phyloP scores from a whole-genome alignment of 1,139 yeast species.

The Meyerozyma guilliermondii region DNA sequence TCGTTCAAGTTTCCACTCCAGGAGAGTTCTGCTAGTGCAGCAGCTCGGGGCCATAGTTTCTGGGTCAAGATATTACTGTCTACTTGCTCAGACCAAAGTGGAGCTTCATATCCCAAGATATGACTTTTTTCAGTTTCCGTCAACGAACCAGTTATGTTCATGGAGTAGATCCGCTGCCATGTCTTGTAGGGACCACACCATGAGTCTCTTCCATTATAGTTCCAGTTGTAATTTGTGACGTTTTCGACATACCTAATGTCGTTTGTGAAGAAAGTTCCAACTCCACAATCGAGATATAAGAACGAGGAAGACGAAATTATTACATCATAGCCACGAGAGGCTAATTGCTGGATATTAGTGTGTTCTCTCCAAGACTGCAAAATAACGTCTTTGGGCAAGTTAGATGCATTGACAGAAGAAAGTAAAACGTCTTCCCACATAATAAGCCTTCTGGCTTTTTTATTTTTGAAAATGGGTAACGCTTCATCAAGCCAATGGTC shows the following conservation, averaged over 20 bases:
- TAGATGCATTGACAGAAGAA: constrained; percentile 17
- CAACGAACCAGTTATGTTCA: constrained; percentile 31
- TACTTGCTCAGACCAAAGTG: constrained; percentile 43
- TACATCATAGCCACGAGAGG: constrained; percentile 37
- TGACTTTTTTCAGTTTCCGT: constrained; percentile 28
- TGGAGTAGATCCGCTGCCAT: constrained; percentile 43
- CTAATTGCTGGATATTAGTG: constrained; percentile 23
- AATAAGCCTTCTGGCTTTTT: constrained; percentile 22
- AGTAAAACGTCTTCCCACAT: constrained; percentile 48
- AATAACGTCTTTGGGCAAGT: constrained; percentile 28
- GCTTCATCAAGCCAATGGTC: constrained; percentile 38
- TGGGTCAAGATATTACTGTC: constrained; percentile 33
- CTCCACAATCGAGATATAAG: constrained; percentile 45
- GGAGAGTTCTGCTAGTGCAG: constrained; percentile 42
- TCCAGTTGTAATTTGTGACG: constrained; percentile 20
- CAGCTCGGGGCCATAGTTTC: constrained; percentile 46
- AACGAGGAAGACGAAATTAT: constrained; percentile 34
- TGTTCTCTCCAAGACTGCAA: constrained; percentile 40
- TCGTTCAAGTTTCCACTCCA: constrained; percentile 43
- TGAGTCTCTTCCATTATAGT: constrained; percentile 34
- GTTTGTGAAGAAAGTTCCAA: constrained; percentile 38
- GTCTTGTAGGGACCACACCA: constrained; percentile 50
- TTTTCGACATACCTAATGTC: constrained; percentile 32
- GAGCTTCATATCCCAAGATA: constrained; percentile 42
- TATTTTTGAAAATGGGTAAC: constrained; percentile 28